phyloP scores from a whole-genome alignment of 1,284 basidiomycete species.

The Cryptococcus sp. region DNA sequence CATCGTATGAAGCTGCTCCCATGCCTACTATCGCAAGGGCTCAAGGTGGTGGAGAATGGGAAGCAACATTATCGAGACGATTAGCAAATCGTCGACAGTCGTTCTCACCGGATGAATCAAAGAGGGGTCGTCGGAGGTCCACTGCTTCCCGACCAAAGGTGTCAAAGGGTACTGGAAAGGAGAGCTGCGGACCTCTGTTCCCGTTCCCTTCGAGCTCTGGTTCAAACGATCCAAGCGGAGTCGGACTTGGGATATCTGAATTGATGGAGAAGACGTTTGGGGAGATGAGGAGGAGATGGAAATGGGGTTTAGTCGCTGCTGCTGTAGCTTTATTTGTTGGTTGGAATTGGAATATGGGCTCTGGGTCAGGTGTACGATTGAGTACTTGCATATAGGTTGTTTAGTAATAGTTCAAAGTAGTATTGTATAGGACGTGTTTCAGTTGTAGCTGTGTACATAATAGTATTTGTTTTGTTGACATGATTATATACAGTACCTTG shows the following conservation, averaged over 20 bases:
- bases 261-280: neutral
- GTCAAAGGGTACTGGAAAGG: neutral
- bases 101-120: too few species aligned
- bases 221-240: neutral
- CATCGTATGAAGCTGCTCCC: constrained; percentile 4
- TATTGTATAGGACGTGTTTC: neutral
- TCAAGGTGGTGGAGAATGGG: constrained; percentile 41
- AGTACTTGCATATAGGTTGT: neutral
- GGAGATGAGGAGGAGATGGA: neutral
- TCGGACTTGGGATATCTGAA: neutral
- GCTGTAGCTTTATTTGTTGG: neutral
- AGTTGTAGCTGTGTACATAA: neutral
- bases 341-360: neutral
- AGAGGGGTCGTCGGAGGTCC: too few species aligned
- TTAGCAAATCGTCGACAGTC: constrained; percentile 32
- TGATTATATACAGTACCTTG: neutral
- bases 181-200: constrained; percentile 1
- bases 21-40: constrained; percentile 40
- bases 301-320: neutral
- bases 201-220: neutral
- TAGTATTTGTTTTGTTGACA: neutral
- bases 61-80: constrained; percentile 36
- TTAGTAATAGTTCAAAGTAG: neutral
- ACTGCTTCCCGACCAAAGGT: too few species aligned
- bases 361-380: neutral